These are phyloP conservation scores for Pascua guehoae DNA, from an alignment of 1,284 basidiomycete species.

Conservation along the genomic window DNA sequence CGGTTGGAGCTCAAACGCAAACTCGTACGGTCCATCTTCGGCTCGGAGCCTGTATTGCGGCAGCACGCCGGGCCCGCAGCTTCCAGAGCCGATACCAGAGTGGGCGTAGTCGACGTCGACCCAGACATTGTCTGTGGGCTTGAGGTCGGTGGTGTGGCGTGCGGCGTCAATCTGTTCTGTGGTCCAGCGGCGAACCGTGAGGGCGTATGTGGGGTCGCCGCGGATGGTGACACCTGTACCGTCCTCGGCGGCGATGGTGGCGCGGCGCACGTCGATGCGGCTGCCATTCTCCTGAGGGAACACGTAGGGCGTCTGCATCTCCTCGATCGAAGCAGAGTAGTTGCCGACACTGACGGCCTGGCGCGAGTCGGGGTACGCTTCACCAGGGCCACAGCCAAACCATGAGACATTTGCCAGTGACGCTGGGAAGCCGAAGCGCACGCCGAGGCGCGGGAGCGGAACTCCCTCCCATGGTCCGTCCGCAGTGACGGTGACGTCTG, in stretches of 20 bases:
- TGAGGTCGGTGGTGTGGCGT: conserved; percentile 12
- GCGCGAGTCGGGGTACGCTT: conserved; percentile 21
- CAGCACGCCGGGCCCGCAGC: conserved; percentile 18
- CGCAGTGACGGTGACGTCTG: conserved; percentile 11
- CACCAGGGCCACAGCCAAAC: conserved; percentile 19
- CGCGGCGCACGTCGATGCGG: conserved; percentile 17
- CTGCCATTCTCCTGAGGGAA: conserved; percentile 25
- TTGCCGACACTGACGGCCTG: conserved; percentile 5
- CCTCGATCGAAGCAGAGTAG: conserved; percentile 13
- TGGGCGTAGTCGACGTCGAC: conserved; percentile 18
- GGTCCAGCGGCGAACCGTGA: conserved; percentile 20
- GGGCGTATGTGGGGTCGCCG: conserved; percentile 8
- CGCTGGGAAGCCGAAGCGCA: conserved; percentile 12
- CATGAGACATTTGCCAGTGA: conserved; percentile 9
- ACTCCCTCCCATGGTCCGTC: conserved; percentile 18
- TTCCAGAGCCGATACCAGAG: conserved; percentile 13
- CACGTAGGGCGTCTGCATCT: conserved; percentile 26
- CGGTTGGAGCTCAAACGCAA: background rate
- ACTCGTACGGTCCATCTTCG: conserved; percentile 13
- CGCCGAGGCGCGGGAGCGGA: conserved; percentile 18
- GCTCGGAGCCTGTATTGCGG: conserved; percentile 4
- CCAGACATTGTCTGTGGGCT: conserved; percentile 14
- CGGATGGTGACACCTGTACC: conserved; percentile 8
- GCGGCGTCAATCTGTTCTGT: conserved; percentile 12
- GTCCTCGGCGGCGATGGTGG: conserved; percentile 4